A percentile compares a stretch with the other conserved stretches of the same genome.
These are phyloP conservation scores for Agrostemma githago DNA, from an alignment of 148 eudicot species.

Conservation along the genomic window DNA sequence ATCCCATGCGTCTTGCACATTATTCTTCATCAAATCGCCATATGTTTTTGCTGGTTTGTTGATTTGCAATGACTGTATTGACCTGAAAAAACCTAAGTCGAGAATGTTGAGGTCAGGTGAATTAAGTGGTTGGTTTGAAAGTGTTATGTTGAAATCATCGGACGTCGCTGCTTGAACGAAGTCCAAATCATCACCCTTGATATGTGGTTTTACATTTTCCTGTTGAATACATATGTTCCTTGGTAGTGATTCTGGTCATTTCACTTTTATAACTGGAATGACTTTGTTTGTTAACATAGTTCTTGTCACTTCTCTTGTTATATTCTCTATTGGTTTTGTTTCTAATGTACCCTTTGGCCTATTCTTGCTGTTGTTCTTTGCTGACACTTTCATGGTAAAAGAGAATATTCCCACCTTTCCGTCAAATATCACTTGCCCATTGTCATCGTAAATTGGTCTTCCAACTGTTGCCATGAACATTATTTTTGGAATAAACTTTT, in stretches of 20 bases:
- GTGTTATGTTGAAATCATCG: neutral
- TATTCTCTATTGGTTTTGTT: no score
- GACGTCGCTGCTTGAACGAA: neutral
- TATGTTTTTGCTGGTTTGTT: no score
- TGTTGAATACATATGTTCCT: no score
- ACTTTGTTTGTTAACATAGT: no score
- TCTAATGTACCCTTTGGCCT: no score
- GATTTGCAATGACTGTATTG: no score
- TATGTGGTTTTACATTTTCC: no score
- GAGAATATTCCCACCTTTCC: neutral
- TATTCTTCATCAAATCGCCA: no score
- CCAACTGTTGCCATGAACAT: neutral
- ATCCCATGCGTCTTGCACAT: no score
- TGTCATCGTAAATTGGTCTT: neutral
- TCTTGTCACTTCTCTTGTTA: neutral
- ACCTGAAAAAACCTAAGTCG: no score
- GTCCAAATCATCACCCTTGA: no score
- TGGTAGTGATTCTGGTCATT: neutral
- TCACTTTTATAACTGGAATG: neutral
- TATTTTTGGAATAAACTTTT: neutral
- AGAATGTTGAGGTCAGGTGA: no score
- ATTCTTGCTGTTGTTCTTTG: neutral
- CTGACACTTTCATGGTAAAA: neutral
- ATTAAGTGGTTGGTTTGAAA: neutral
- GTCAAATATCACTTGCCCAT: neutral